Evolutionary conservation across 116 monocot species (phyloP).

Genomic region (Dioscorea cayenensis): DNA sequence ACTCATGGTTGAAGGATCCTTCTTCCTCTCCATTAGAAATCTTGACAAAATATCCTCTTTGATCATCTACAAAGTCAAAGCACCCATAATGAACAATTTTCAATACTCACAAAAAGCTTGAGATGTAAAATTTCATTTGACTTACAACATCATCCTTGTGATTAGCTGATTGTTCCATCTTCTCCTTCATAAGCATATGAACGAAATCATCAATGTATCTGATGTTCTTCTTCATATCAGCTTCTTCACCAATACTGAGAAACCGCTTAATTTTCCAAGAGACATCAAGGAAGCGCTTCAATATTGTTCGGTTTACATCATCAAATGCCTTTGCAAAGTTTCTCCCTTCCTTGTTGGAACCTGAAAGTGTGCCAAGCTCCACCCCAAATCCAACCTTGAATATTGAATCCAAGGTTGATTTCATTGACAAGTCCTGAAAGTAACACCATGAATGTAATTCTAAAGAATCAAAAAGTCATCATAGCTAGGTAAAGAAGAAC

Average conservation of each 20-base stretch:
- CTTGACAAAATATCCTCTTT: conserved; percentile 35
- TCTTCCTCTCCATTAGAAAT: conserved; percentile 20
- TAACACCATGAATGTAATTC: neutral
- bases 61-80: conserved; percentile 15
- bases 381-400: conserved; percentile 50
- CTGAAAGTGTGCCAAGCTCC: conserved; percentile 32
- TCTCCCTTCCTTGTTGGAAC: conserved; percentile 12
- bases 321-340: conserved; percentile 40
- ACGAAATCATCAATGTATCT: conserved; percentile 59
- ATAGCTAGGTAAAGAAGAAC: neutral
- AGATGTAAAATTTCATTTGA: neutral
- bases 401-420: conserved; percentile 55
- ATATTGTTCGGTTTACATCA: conserved; percentile 20
- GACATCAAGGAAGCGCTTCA: conserved; percentile 24
- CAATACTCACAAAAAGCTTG: neutral
- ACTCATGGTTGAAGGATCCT: conserved; percentile 16
- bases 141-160: conserved; percentile 11
- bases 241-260: conserved; percentile 45
- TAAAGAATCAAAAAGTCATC: neutral
- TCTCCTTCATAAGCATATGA: conserved; percentile 30
- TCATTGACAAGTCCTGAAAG: conserved; percentile 35
- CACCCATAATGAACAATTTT: neutral
- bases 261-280: conserved; percentile 39
- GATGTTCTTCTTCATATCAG: conserved; percentile 32
- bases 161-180: conserved; percentile 18